Evolutionary conservation across 257 asterid species (phyloP).

Genomic region (Scutellaria galericulata): DNA sequence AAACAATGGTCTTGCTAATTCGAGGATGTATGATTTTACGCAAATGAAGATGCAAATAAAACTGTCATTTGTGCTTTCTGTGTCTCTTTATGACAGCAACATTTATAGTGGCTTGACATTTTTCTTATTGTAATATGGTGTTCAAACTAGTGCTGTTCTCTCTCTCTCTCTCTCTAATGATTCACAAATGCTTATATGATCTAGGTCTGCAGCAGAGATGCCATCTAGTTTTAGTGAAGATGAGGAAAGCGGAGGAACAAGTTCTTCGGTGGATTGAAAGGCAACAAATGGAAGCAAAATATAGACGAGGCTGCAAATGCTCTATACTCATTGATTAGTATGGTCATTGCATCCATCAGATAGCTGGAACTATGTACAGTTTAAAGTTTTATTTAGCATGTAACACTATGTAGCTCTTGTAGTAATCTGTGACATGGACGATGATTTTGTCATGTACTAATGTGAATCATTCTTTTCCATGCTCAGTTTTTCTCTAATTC

Average conservation of each 20-base stretch:
- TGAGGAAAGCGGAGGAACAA: conserved; percentile 68
- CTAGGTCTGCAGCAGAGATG: conserved; percentile 62
- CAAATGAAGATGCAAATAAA: background rate
- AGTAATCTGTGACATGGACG: conserved; percentile 21
- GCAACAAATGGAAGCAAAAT: background rate
- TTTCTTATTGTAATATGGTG: background rate
- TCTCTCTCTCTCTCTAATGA: background rate
- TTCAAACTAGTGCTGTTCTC: background rate
- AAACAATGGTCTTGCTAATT: background rate
- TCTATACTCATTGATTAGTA: background rate
- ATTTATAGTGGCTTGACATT: too few species aligned
- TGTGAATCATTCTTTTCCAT: background rate
- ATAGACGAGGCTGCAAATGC: too few species aligned
- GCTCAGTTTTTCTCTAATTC: background rate
- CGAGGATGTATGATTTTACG: background rate
- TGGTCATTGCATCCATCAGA: background rate
- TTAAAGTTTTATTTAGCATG: conserved; percentile 16
- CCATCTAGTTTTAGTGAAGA: conserved; percentile 72
- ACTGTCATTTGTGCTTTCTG: background rate
- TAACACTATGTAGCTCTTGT: conserved; percentile 31
- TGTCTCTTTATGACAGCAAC: background rate
- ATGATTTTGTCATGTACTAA: conserved; percentile 20
- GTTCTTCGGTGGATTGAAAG: conserved; percentile 55
- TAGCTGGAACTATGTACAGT: conserved; percentile 35
- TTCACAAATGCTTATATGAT: conserved; percentile 13